Conservation (phyloP, 805 yeast species). For the Wickerhamomyces bovis region DNA sequence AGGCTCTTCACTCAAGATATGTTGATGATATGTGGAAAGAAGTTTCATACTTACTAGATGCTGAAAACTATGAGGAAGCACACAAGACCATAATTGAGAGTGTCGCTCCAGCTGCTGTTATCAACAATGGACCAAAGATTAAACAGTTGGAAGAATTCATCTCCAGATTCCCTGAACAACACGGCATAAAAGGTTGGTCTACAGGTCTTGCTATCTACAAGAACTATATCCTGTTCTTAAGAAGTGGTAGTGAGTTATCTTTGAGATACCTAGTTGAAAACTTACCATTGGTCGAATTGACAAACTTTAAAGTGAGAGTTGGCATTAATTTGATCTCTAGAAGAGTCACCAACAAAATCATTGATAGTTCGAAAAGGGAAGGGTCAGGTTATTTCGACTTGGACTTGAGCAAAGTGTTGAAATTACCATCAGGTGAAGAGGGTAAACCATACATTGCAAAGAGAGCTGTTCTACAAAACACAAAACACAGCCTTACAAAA, state of each 20-base stretch:
- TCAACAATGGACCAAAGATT: constrained; percentile 35
- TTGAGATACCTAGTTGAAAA: constrained; percentile 39
- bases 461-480: constrained; percentile 6
- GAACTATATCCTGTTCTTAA: constrained; percentile 37
- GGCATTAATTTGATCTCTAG: constrained; percentile 51
- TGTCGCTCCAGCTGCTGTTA: constrained; percentile 71
- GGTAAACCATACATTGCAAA: constrained; percentile 9
- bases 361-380: constrained; percentile 10
- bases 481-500: neutral
- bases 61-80: constrained; percentile 56
- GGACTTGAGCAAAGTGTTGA: constrained; percentile 29
- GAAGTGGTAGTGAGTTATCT: constrained; percentile 18
- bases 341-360: constrained; percentile 29
- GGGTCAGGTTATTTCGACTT: constrained; percentile 13
- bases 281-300: constrained; percentile 35
- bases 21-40: constrained; percentile 51
- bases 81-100: constrained; percentile 46
- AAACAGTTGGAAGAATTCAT: constrained; percentile 32
- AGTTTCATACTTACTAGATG: constrained; percentile 54
- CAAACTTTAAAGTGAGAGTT: constrained; percentile 34
- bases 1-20: constrained; percentile 50
- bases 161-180: constrained; percentile 36
- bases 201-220: constrained; percentile 55
- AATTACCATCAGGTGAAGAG: constrained; percentile 38
- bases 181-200: constrained; percentile 43